Evolutionary conservation across 78 protist species (phyloP), one percentile per base, ranked within the genome.

Genomic region (Creolimax fragrantissima): DNA sequence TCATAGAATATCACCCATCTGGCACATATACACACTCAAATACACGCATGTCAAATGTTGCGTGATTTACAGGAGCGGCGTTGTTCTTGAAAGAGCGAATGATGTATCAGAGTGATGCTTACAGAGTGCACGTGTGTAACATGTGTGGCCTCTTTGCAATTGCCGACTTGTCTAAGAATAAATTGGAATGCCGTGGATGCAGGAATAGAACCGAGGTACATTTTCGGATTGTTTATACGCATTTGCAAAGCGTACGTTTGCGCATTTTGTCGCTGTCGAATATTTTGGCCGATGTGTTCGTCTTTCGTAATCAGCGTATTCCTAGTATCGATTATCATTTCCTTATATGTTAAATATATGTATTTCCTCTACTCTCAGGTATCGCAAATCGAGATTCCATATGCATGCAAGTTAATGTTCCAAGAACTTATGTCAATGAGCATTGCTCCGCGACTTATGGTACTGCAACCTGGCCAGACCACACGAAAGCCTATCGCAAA

Each of bases 341-440:
- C n/a, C n/a, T n/a, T n/a, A n/a, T n/a, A n/a, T n/a, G n/a, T n/a
- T n/a, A n/a, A n/a, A n/a, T n/a, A n/a, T n/a, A n/a, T n/a, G n/a
- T n/a, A n/a, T n/a, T n/a, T n/a, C n/a, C n/a, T n/a, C n/a, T n/a
- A n/a, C n/a, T n/a, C n/a, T 2, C 88, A 89, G 89, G 93, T 98
- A 11, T 95, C 99, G 11, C 97, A 93, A 42, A 96, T 99, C 67
- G 35, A 35, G 45, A 92, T 99, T 11, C 99, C 99, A 5, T 99
- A 99, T 89, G 99, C 99, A 2, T 93, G 97, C 94, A 99, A 99
- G 93, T 96, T 99, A 11, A 96, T 99, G 42, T 97, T 99, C 97
- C 99, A 99, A 92, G 99, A 99, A 92, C 96, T 99, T 24, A 98
- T 97, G 99, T 81, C 99, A 42, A 99, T 99, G 99, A 37, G 58